These are phyloP conservation scores for Trifolium repens DNA, from an alignment of 306 rosid species.

Conservation along the genomic window DNA sequence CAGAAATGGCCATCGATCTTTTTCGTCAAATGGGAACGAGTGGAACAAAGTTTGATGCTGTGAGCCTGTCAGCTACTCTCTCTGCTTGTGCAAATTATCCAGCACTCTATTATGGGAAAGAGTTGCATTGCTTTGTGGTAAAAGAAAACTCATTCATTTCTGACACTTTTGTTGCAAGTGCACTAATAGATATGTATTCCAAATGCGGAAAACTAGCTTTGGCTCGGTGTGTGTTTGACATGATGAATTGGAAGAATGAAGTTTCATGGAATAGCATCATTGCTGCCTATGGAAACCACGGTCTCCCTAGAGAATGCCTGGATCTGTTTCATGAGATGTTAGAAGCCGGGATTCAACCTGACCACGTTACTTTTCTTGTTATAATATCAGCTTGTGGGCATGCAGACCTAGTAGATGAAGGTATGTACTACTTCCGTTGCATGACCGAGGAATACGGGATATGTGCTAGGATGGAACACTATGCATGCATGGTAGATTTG, in stretches of 20 bases:
- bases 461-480: slow-evolving; percentile 75
- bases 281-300: slow-evolving; percentile 80
- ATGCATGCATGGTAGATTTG: slow-evolving; percentile 78
- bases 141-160: slow-evolving; percentile 54
- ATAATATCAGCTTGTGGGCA: slow-evolving; percentile 86
- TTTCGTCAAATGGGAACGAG: slow-evolving; percentile 72
- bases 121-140: slow-evolving; percentile 67
- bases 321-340: slow-evolving; percentile 64
- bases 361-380: slow-evolving; percentile 83
- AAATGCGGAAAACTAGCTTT: slow-evolving; percentile 76
- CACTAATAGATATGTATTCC: slow-evolving; percentile 81
- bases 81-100: slow-evolving; percentile 76
- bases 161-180: slow-evolving; percentile 65
- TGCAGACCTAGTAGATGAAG: slow-evolving; percentile 69
- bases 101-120: slow-evolving; percentile 71
- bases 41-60: slow-evolving; percentile 61
- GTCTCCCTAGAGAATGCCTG: slow-evolving; percentile 60
- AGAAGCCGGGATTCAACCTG: slow-evolving; percentile 63
- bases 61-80: slow-evolving; percentile 68
- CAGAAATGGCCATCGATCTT: slow-evolving; percentile 66
- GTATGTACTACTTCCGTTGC: slow-evolving; percentile 60
- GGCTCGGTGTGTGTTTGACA: slow-evolving; percentile 64
- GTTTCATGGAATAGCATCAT: slow-evolving; percentile 88
- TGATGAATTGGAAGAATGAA: slow-evolving; percentile 69
- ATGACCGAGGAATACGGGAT: slow-evolving; percentile 68